Conservation (phyloP, 2,329 filamentous ascomycete genomes). For the Aspergillus oerlinghausenensis region DNA sequence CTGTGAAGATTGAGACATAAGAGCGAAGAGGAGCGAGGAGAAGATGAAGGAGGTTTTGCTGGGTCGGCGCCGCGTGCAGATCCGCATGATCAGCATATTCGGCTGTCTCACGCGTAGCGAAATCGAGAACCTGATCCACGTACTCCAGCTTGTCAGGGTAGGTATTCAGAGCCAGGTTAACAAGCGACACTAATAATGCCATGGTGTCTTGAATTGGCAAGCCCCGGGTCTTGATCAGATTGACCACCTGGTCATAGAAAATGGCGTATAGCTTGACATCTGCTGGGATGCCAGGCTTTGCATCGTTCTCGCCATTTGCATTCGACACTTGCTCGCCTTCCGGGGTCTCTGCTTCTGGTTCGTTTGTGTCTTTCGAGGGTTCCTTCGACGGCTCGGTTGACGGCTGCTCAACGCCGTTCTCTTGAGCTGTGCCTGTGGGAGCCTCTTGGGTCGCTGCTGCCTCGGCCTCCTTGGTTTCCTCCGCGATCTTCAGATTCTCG, state of each 20-base stretch:
- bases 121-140: conserved; percentile 87
- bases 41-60: conserved; percentile 82
- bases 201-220: conserved; percentile 93
- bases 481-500: conserved; percentile 65
- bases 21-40: conserved; percentile 86
- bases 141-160: conserved; percentile 92
- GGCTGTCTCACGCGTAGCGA: conserved; percentile 77
- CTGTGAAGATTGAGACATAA: conserved; percentile 94
- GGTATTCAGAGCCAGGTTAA: conserved; percentile 90
- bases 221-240: conserved; percentile 84
- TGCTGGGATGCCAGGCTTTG: conserved; percentile 43
- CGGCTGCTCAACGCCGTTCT: conserved; percentile 34
- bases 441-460: conserved; percentile 29
- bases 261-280: conserved; percentile 92
- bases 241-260: conserved; percentile 94
- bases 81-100: conserved; percentile 95
- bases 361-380: conserved; percentile 21
- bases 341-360: conserved; percentile 20
- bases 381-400: conserved; percentile 17
- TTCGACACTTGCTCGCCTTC: conserved; percentile 30
- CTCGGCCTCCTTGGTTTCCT: conserved; percentile 51
- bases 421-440: conserved; percentile 26
- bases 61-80: conserved; percentile 78
- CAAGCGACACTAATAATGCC: conserved; percentile 85
- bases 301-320: conserved; percentile 22